Evolutionary conservation across 306 rosid species (phyloP).

Genomic region (Dicorynia guianensis): DNA sequence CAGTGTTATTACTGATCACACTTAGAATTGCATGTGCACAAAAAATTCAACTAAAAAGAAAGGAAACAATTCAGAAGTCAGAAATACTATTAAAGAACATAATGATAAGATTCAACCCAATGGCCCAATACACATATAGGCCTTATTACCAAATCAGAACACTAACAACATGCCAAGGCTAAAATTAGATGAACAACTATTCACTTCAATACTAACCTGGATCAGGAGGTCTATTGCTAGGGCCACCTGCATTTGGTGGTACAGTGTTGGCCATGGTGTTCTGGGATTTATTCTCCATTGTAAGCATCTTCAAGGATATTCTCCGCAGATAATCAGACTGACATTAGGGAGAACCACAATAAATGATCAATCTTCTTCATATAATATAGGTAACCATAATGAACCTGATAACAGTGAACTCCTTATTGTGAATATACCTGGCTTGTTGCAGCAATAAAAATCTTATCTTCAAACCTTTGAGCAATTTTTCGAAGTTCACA

Average conservation of each 20-base stretch:
- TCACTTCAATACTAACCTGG: conserved; percentile 54
- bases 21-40: background rate
- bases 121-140: background rate
- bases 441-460: conserved; percentile 61
- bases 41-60: background rate
- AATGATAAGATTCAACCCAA: background rate
- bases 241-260: conserved; percentile 52
- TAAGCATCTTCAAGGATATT: conserved; percentile 52
- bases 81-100: background rate
- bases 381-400: too few relatives aligned
- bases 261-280: conserved; percentile 35
- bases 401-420: background rate
- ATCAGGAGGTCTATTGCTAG: conserved; percentile 60
- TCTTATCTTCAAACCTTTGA: conserved; percentile 83
- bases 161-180: conserved; percentile 22
- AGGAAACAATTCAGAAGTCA: conserved; percentile 20
- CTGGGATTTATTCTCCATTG: conserved; percentile 68
- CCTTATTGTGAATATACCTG: conserved; percentile 56
- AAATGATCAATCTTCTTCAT: too few relatives aligned
- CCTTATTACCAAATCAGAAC: background rate
- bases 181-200: background rate
- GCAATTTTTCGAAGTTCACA: conserved; percentile 68
- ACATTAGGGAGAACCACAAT: conserved; percentile 13
- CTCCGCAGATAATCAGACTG: conserved; percentile 53
- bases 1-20: background rate